Evolutionary conservation across 106 monocot genomes (phyloP).

Genomic region (Dactylorhiza incarnata): DNA sequence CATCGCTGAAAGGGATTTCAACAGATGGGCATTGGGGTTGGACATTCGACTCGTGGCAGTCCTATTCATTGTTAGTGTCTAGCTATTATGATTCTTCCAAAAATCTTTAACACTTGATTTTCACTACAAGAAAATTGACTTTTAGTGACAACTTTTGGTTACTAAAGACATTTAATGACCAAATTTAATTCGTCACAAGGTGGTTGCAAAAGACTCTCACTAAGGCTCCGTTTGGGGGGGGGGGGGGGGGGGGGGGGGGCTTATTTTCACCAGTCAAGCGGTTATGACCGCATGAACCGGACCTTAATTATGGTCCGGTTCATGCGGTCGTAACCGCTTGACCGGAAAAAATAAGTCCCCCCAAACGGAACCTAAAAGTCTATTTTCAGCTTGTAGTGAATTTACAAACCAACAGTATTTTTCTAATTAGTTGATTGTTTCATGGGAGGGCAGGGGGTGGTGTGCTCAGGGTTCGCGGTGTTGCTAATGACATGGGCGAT

Average conservation of each 20-base stretch:
- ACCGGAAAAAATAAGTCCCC: too few relatives aligned
- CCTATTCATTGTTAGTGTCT: constrained; percentile 45
- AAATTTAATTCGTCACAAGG: background rate
- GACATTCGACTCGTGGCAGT: constrained; percentile 52
- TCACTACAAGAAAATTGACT: background rate
- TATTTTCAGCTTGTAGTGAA: too few relatives aligned
- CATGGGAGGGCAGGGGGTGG: constrained; percentile 33
- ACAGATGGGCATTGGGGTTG: constrained; percentile 57
- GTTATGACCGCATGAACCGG: too few relatives aligned
- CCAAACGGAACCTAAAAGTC: too few relatives aligned
- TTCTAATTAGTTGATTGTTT: too few relatives aligned
- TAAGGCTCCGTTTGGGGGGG: too few relatives aligned
- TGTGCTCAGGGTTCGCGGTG: constrained; percentile 53
- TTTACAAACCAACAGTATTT: too few relatives aligned
- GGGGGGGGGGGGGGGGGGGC: too few relatives aligned
- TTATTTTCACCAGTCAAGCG: too few relatives aligned
- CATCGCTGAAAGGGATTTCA: constrained; percentile 22
- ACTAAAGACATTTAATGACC: background rate
- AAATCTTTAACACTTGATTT: background rate
- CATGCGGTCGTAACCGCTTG: too few relatives aligned
- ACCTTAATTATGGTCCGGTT: too few relatives aligned
- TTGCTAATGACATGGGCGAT: constrained; percentile 71
- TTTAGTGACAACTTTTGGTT: background rate
- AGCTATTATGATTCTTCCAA: background rate
- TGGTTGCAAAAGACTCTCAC: too few relatives aligned